Percentiles rank a stretch among this genome's conserved stretches.
Evolutionary conservation across 2,329 filamentous ascomycete species (phyloP).

Genomic region (Kalmusia sp.): DNA sequence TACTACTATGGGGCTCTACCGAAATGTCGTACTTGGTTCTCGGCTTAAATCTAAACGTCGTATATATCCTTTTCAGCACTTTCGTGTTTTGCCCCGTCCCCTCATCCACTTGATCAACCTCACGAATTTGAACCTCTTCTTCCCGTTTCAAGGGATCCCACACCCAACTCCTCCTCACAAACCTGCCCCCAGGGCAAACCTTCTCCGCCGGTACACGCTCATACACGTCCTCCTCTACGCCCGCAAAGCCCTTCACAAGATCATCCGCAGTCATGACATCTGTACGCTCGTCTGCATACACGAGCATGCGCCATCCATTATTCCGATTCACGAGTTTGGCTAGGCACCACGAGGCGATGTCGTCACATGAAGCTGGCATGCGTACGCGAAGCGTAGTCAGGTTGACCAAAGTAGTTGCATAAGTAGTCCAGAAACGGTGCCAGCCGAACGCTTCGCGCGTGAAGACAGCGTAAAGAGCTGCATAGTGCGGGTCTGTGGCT

Average conservation of each 20-base stretch:
- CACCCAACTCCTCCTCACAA: conserved; percentile 23
- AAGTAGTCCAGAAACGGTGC: conserved; percentile 33
- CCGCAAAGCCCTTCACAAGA: background rate
- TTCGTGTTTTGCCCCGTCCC: too few species aligned
- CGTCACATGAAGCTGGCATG: conserved; percentile 31
- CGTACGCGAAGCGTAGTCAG: conserved; percentile 26
- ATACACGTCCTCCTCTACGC: background rate
- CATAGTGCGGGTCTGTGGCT: conserved; percentile 13
- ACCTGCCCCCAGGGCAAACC: conserved; percentile 20
- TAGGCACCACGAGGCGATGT: conserved; percentile 21
- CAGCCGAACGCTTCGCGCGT: conserved; percentile 31
- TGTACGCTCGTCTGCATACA: conserved; percentile 26
- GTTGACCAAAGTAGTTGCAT: conserved; percentile 20
- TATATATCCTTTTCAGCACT: too few species aligned
- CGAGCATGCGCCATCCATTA: conserved; percentile 24
- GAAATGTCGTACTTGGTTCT: too few species aligned
- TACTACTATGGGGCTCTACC: too few species aligned
- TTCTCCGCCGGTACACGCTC: conserved; percentile 12
- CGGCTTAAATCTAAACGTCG: too few species aligned
- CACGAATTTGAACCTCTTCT: too few species aligned
- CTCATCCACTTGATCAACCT: too few species aligned
- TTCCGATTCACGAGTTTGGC: conserved; percentile 21
- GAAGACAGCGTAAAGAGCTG: conserved; percentile 24
- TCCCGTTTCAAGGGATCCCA: background rate
- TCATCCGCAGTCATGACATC: conserved; percentile 26